Conservation (phyloP, 805 yeast genomes). For the Metschnikowia proteae region DNA sequence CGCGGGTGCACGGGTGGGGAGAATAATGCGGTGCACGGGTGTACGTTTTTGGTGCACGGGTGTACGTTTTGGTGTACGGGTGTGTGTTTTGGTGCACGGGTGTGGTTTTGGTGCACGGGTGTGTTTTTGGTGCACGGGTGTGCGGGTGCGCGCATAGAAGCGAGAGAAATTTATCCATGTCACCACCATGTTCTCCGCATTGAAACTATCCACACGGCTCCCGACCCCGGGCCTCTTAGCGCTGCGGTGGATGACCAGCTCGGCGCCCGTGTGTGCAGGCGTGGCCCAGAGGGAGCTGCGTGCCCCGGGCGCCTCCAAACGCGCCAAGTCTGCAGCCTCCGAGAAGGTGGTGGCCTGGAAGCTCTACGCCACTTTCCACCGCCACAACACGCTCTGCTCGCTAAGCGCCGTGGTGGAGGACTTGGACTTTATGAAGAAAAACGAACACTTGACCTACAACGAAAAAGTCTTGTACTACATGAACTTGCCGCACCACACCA, state of each 20-base stretch:
- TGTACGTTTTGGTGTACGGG: background rate
- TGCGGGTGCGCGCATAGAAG: background rate
- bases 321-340: constrained; percentile 4
- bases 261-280: background rate
- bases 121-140: background rate
- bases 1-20: background rate
- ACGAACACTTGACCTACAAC: constrained; percentile 54
- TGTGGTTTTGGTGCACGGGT: background rate
- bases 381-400: constrained; percentile 80
- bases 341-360: constrained; percentile 58
- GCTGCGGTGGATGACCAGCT: background rate
- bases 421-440: constrained; percentile 51
- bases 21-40: background rate
- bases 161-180: background rate
- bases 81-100: background rate
- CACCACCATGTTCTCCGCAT: background rate
- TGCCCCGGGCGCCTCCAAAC: background rate
- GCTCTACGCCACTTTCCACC: constrained; percentile 70
- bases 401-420: constrained; percentile 70
- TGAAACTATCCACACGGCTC: background rate
- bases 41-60: background rate
- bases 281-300: background rate
- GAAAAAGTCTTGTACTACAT: constrained; percentile 74
- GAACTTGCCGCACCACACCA: constrained; percentile 73
- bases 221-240: background rate